These are phyloP conservation scores for Globisporangium uncinulatum DNA, from an alignment of 352 stramenopile species.

Conservation along the genomic window DNA sequence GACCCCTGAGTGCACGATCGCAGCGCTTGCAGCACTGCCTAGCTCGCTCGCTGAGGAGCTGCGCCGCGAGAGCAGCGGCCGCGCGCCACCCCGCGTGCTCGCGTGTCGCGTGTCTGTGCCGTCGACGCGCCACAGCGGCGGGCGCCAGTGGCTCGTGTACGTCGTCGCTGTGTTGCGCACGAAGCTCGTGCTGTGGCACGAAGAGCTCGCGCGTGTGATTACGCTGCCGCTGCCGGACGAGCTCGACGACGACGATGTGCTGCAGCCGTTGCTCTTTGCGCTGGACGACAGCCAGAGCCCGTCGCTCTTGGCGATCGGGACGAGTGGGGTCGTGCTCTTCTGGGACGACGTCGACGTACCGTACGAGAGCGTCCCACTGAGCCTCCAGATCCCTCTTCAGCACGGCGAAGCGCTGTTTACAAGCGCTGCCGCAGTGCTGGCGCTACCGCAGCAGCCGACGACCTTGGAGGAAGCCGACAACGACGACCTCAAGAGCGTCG, in stretches of 20 bases:
- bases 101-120: conserved; percentile 37
- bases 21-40: conserved; percentile 35
- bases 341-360: conserved; percentile 79
- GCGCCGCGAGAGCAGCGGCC: conserved; percentile 8
- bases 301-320: conserved; percentile 63
- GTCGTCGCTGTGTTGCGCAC: conserved; percentile 49
- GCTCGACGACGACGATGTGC: conserved; percentile 33
- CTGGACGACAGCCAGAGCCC: conserved; percentile 48
- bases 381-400: conserved; percentile 70
- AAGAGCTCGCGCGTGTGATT: conserved; percentile 30
- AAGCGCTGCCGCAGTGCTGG: conserved; percentile 29
- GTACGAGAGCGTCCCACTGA: conserved; percentile 71
- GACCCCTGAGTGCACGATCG: conserved; percentile 48
- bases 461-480: not conserved
- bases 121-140: conserved; percentile 39
- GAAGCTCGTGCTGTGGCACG: conserved; percentile 66
- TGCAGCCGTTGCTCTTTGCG: conserved; percentile 64
- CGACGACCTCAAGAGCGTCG: conserved; percentile 38
- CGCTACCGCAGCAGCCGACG: conserved; percentile 12
- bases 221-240: conserved; percentile 52
- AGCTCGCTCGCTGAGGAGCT: conserved; percentile 17
- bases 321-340: conserved; percentile 66
- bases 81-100: conserved; percentile 11
- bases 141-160: conserved; percentile 47
- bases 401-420: conserved; percentile 44